These are phyloP conservation scores for Gracilariopsis chorda DNA, from an alignment of 23 red algal species.

Conservation along the genomic window DNA sequence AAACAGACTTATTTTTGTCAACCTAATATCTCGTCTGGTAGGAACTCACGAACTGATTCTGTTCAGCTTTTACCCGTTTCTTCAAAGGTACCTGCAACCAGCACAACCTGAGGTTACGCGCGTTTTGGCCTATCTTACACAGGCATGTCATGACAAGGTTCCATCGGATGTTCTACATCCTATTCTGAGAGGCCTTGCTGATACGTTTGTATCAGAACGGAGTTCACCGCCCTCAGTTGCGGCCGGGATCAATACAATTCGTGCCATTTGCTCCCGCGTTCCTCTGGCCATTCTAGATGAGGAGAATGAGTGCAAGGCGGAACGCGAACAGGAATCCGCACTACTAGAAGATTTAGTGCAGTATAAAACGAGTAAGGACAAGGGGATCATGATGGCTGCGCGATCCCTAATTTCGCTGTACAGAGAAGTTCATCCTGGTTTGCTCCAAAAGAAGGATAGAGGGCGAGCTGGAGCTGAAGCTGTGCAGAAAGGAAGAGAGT, in stretches of 20 bases:
- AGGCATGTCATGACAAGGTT: slow-evolving; percentile 77
- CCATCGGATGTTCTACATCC: slow-evolving; percentile 84
- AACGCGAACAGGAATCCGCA: slow-evolving; percentile 56
- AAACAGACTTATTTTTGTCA: slow-evolving; percentile 64
- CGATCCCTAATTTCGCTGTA: slow-evolving; percentile 80
- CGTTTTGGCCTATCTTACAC: slow-evolving; percentile 76
- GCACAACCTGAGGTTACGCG: slow-evolving; percentile 80
- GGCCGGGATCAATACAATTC: slow-evolving; percentile 87
- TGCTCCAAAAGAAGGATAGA: slow-evolving; percentile 80
- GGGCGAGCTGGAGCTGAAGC: slow-evolving; percentile 50
- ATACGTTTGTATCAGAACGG: slow-evolving; percentile 91
- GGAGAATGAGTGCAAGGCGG: slow-evolving; percentile 39
- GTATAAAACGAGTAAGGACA: slow-evolving; percentile 75
- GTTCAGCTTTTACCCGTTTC: slow-evolving; percentile 76
- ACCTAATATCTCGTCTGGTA: slow-evolving; percentile 73
- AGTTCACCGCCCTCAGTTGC: slow-evolving; percentile 76
- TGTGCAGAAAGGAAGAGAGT: slow-evolving; percentile 25
- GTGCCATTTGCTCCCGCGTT: slow-evolving; percentile 82
- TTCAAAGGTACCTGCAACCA: slow-evolving; percentile 92
- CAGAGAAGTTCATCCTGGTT: slow-evolving; percentile 73
- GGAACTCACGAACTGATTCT: slow-evolving; percentile 77
- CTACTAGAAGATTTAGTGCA: slow-evolving; percentile 83
- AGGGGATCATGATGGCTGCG: slow-evolving; percentile 95
- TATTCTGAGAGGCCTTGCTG: slow-evolving; percentile 79
- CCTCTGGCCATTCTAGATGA: slow-evolving; percentile 86